phyloP scores from a whole-genome alignment of 495 filamentous ascomycete species.

The Haplographium delicatum region DNA sequence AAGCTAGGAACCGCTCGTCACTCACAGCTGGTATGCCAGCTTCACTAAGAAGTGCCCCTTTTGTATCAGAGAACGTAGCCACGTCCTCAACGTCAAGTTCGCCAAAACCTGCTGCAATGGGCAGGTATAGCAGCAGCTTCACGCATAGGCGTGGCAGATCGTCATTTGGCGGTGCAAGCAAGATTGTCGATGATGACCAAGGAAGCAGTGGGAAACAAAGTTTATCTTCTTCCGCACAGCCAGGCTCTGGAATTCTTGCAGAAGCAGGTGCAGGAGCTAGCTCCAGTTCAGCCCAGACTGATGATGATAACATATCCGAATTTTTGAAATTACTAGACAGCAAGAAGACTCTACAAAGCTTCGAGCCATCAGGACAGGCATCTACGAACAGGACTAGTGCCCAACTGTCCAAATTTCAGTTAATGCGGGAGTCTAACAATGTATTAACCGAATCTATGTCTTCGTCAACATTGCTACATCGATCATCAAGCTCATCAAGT shows the following conservation, averaged over 20 bases:
- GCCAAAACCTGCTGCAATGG: conserved; percentile 67
- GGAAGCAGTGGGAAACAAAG: conserved; percentile 84
- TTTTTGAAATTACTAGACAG: conserved; percentile 83
- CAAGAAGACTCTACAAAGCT: conserved; percentile 71
- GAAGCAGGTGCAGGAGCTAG: conserved; percentile 66
- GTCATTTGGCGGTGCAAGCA: conserved; percentile 66
- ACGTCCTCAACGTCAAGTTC: conserved; percentile 61
- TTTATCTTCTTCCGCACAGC: conserved; percentile 71
- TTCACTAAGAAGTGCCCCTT: conserved; percentile 49
- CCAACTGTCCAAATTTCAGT: conserved; percentile 70
- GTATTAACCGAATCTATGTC: conserved; percentile 84
- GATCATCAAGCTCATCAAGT: conserved; percentile 78
- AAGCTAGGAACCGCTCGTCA: conserved; percentile 62
- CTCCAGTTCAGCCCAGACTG: conserved; percentile 73
- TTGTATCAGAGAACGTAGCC: conserved; percentile 51
- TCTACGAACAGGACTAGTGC: conserved; percentile 57
- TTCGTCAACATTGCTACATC: conserved; percentile 73
- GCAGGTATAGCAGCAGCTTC: conserved; percentile 78
- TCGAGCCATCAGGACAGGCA: conserved; percentile 54
- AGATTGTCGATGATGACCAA: conserved; percentile 71
- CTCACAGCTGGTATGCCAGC: conserved; percentile 61
- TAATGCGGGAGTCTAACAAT: conserved; percentile 81
- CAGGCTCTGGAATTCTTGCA: conserved; percentile 75
- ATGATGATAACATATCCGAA: conserved; percentile 88
- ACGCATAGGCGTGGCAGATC: conserved; percentile 73